phyloP scores from a whole-genome alignment of 192 early-diverging fungal genomes.

The Backusella macrospora region DNA sequence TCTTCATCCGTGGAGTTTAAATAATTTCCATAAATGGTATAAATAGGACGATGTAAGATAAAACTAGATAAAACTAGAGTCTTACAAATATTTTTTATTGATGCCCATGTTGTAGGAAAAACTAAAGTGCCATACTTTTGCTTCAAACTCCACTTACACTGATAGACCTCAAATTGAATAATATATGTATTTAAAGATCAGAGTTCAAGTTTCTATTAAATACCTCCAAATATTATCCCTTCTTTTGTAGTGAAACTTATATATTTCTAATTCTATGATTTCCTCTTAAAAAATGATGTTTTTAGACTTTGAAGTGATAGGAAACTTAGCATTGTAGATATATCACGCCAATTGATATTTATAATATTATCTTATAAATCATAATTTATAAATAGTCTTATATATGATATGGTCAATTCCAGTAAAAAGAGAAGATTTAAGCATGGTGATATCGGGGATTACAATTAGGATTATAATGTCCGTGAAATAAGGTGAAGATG shows the following conservation, averaged over 20 bases:
- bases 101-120: not conserved
- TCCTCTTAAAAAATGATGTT: not conserved
- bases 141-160: not conserved
- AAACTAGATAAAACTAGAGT: not conserved
- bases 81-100: not conserved
- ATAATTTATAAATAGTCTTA: slow-evolving; percentile 8
- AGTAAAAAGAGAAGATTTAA: not conserved
- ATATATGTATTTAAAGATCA: not conserved
- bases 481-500: too few species aligned
- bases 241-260: too few species aligned
- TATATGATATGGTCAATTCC: not conserved
- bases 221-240: not conserved
- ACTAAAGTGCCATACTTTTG: not conserved
- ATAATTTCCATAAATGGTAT: not conserved
- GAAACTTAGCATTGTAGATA: not conserved
- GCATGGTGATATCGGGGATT: too few species aligned
- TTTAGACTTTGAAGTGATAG: too few species aligned
- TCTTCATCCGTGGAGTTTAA: not conserved
- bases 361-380: not conserved
- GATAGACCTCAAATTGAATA: not conserved
- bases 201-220: not conserved
- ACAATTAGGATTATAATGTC: too few species aligned
- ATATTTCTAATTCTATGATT: not conserved
- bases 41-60: not conserved
- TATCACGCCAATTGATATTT: not conserved